Percentiles rank a stretch among this genome's conserved stretches.
Conservation (phyloP, 768 basidiomycete species). For the Gloeophyllum trabeum region DNA sequence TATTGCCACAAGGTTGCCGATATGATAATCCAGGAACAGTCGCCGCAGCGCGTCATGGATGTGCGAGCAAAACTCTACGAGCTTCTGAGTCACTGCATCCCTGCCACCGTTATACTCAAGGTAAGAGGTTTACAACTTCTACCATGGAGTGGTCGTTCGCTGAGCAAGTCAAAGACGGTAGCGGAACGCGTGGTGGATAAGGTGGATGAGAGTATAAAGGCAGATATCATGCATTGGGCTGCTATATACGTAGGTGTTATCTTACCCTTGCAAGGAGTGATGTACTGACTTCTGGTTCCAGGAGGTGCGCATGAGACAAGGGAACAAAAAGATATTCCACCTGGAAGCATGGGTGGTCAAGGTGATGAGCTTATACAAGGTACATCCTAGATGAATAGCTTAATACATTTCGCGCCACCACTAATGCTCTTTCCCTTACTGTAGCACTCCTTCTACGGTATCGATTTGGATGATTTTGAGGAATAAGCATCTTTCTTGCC, state of each 20-base stretch:
- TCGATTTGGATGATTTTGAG: constrained; percentile 50
- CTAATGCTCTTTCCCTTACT: constrained; percentile 1
- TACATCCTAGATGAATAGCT: too few species aligned
- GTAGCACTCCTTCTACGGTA: constrained; percentile 51
- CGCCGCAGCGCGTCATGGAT: constrained; percentile 82
- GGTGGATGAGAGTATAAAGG: constrained; percentile 84
- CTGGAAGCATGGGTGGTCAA: constrained; percentile 97
- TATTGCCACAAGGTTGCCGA: constrained; percentile 92
- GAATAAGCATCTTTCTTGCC: constrained; percentile 6
- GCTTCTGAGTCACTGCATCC: constrained; percentile 93
- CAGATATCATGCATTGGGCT: constrained; percentile 96
- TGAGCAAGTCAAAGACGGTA: constrained; percentile 53
- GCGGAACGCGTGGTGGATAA: constrained; percentile 79
- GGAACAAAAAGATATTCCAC: constrained; percentile 91
- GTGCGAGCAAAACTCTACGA: constrained; percentile 92
- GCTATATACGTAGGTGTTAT: constrained; percentile 73
- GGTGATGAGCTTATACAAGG: constrained; percentile 87
- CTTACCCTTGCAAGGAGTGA: neutral
- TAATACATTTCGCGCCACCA: too few species aligned
- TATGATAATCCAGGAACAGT: constrained; percentile 81
- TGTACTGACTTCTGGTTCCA: constrained; percentile 18
- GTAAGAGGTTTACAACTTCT: constrained; percentile 26
- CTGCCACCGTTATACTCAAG: constrained; percentile 85
- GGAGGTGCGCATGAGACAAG: constrained; percentile 95
- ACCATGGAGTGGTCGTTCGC: neutral